Evolutionary conservation across 106 monocot species (phyloP).

Genomic region (Vanilla planifolia): DNA sequence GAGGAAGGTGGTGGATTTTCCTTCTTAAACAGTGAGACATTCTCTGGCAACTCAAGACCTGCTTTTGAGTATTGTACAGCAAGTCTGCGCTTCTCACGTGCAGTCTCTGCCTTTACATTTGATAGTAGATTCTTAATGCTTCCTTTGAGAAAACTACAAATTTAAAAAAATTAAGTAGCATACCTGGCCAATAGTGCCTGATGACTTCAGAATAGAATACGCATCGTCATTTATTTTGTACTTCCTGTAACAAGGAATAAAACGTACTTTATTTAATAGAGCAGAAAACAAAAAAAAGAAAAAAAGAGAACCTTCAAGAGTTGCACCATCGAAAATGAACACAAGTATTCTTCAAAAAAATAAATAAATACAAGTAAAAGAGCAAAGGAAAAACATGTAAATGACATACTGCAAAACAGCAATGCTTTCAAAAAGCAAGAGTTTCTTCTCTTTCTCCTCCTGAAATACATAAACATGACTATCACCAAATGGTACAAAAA

Average conservation of each 20-base stretch:
- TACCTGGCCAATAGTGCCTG: constrained; percentile 93
- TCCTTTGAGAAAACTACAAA: neutral
- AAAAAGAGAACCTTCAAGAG: neutral
- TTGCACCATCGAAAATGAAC: neutral
- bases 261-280: too few relatives aligned
- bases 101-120: constrained; percentile 48
- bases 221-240: constrained; percentile 59
- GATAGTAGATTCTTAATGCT: neutral
- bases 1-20: constrained; percentile 1
- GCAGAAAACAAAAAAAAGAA: constrained; percentile 2
- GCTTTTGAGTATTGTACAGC: constrained; percentile 73
- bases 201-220: constrained; percentile 59
- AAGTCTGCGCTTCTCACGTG: constrained; percentile 55
- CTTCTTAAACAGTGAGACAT: constrained; percentile 32
- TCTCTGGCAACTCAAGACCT: constrained; percentile 67
- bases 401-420: constrained; percentile 55
- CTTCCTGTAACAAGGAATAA: too few relatives aligned
- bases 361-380: neutral
- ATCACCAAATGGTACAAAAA: neutral
- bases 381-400: neutral
- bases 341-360: too few relatives aligned
- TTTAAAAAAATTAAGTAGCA: constrained; percentile 3
- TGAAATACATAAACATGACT: constrained; percentile 10
- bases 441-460: constrained; percentile 69
- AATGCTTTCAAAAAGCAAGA: constrained; percentile 54